These are phyloP conservation scores for Bryum argenteum DNA, from an alignment of 225 moss, liverwort and hornwort genomes.

Conservation along the genomic window DNA sequence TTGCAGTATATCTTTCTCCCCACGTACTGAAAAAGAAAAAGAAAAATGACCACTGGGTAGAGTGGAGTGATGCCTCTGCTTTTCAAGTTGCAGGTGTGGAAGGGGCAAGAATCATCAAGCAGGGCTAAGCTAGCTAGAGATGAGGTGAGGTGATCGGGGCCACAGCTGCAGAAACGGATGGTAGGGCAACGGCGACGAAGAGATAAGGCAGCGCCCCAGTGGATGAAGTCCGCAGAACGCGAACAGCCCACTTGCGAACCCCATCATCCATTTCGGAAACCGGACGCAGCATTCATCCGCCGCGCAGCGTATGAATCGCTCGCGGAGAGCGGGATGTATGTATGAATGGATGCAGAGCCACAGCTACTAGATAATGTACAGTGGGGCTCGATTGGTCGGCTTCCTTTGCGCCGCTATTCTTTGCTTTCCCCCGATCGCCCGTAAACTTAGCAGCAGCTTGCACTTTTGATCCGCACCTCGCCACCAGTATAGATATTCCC, in stretches of 20 bases:
- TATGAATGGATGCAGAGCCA: slow-evolving; percentile 44
- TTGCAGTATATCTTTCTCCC: too few species aligned
- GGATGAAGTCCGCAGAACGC: slow-evolving; percentile 1
- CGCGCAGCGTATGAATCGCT: not conserved
- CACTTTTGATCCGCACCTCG: slow-evolving; percentile 40
- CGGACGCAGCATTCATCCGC: not conserved
- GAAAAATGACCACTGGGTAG: too few species aligned
- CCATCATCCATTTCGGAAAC: too few species aligned
- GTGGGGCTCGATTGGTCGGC: slow-evolving; percentile 33
- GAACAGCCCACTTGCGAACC: not conserved
- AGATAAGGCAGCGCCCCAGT: slow-evolving; percentile 25
- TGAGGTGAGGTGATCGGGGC: slow-evolving; percentile 23
- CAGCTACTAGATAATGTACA: slow-evolving; percentile 59
- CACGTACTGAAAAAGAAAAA: too few species aligned
- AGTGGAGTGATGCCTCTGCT: too few species aligned
- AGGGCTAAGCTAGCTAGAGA: too few species aligned
- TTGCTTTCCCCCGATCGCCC: slow-evolving; percentile 39
- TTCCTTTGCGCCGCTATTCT: slow-evolving; percentile 47
- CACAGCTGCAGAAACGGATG: slow-evolving; percentile 34
- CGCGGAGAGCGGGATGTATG: slow-evolving; percentile 7
- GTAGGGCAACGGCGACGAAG: slow-evolving; percentile 30
- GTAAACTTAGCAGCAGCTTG: slow-evolving; percentile 19
- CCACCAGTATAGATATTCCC: slow-evolving; percentile 38
- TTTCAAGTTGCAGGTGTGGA: slow-evolving; percentile 14
- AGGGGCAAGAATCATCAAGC: not conserved